Base-by-base conservation (phyloP, 163 green algal species). In the Trebouxia gelatinosa region DNA sequence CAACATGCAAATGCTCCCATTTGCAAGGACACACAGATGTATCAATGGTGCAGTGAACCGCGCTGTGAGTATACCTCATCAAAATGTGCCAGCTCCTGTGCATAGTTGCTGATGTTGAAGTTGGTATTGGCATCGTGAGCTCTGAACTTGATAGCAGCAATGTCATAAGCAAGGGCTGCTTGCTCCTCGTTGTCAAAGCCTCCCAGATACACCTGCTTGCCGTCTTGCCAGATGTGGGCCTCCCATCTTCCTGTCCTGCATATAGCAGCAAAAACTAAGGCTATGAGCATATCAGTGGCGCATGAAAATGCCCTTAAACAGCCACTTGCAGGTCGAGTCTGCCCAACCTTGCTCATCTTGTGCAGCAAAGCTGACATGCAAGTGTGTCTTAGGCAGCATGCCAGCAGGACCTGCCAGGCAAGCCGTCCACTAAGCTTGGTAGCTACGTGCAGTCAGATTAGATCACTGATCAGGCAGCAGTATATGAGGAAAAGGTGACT, bases 121-220 rank as follows among this genome's bases (percentile, higher is more conserved):
- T 94, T 94, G 32, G 88, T 93, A 17, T 81, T 78, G 7, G 89
- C 89, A 1, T 82, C 72, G 6, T 59, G 50, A 3, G 84, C 89
- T 26, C 89, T 79, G 81, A 87, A 95, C 75, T 94, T 95, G 57
- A 96, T 81, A 13, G 89, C 90, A 50, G 89, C 89, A 34, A 97
- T 77, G 82, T 97, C 93, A 78, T 97, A 97, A 7, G 93, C 93
- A 39, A 95, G 81, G 2, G 92, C 90, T 26, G 92, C 92, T 80
- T 96, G 88, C 58, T 78, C 70, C 31, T 80, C 66, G 11, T 37
- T 80, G 61, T 80, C 74, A 78, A 78, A 82, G 6, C 76, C 72
- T 13, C 76, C 81, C 31, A 87, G 76, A 70, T 83, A 83, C 2
- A 87, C 79, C 78, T 93, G 89, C 77, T 93, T 74, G 35, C 90